Base-by-base conservation (phyloP, 163 green algal genomes). In the Scenedesmus sp. region DNA sequence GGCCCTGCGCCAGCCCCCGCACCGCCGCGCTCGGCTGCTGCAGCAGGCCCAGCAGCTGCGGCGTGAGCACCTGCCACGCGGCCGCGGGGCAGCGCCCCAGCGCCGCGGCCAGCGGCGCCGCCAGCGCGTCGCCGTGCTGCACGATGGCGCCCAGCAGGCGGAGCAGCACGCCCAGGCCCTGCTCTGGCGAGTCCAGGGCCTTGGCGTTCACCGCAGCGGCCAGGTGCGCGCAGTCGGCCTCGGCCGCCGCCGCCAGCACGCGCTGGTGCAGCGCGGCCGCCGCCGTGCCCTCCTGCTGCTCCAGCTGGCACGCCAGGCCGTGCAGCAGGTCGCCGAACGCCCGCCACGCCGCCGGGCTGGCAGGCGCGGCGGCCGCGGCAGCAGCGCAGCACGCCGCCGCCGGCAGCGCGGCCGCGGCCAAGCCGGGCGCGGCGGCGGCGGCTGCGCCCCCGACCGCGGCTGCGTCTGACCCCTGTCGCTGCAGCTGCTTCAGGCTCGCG, bases 11-110 rank as follows among this genome's bases (percentile, higher is more conserved):
- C 39, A 90, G 70, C 31, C 56, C 58, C 15, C 86, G 70, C 18
- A 77, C 42, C 0, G 63, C 39, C 28, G 63, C 42, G 29, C 78
- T 63, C 26, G 22, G 29, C 7, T 84, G 65, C 29, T 85, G 78
- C 62, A 94, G 84, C 63, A 85, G 75, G 1, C 84, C 86, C 11
- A 95, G 75, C 36, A 95, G 87, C 84, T 94, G 91, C 20, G 89
- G 88, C 17, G 82, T 82, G 10, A 94, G 70, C 42, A 71, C 71
- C 54, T 77, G 69, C 69, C 69, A 77, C 20, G 34, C 53, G 26
- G 69, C 58, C 29, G 58, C 69, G 33, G 69, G 85, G 53, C 74
- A 66, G 4, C 45, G 64, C 51, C 17, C 75, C 50, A 81, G 63
- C 39, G 44, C 51, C 20, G 39, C 66, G 42, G 48, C 24, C 57